Conservation (phyloP, 78 protist genomes). For the Emiliania huxleyi region DNA sequence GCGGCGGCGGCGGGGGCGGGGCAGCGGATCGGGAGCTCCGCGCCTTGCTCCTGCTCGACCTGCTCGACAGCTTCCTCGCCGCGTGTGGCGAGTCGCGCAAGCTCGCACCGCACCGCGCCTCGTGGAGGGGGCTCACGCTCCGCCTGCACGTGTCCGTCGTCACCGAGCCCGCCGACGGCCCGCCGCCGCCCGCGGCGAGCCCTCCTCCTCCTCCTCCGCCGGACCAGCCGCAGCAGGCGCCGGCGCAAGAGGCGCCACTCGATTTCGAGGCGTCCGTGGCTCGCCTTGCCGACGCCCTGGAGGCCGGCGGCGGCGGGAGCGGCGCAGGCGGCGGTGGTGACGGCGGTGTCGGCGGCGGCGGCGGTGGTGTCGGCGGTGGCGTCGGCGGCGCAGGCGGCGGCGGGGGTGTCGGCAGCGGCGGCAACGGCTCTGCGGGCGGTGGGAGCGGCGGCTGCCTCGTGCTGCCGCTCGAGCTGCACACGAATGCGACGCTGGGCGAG, state of each 20-base stretch:
- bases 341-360: no score
- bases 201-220: no score
- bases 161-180: background rate
- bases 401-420: background rate
- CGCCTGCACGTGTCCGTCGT: background rate
- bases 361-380: no score
- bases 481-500: background rate
- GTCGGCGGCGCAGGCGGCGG: no score
- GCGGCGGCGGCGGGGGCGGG: background rate
- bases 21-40: background rate
- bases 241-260: no score
- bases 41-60: background rate
- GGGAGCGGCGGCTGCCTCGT: background rate
- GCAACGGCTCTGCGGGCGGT: background rate
- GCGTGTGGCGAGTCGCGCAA: slow-evolving; percentile 10
- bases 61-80: background rate
- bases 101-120: background rate
- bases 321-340: no score
- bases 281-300: no score
- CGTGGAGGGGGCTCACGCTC: background rate
- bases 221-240: no score
- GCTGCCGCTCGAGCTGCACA: background rate
- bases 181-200: no score
- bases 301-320: no score
- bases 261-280: no score